Evolutionary conservation across 1,139 yeast genomes (phyloP).

Genomic region (Pichia sp.): DNA sequence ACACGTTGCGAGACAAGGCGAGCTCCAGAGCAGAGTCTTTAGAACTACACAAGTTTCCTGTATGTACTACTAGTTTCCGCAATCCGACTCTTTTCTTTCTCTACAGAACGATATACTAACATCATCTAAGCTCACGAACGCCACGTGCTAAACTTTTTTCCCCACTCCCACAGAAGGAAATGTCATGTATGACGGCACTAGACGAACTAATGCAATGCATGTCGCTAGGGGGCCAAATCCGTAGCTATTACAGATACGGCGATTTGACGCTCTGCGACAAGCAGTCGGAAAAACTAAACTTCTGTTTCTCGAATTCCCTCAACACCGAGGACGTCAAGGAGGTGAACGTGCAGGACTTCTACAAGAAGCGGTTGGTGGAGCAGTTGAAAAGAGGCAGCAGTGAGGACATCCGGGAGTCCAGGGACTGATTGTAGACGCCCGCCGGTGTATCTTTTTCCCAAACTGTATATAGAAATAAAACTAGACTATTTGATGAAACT

Average conservation of each 20-base stretch:
- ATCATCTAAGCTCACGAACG: slow-evolving; percentile 18
- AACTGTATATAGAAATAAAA: slow-evolving; percentile 3
- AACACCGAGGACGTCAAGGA: slow-evolving; percentile 46
- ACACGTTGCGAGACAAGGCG: slow-evolving; percentile 26
- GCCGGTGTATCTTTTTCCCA: background rate
- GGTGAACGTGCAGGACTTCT: slow-evolving; percentile 62
- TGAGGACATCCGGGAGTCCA: slow-evolving; percentile 75
- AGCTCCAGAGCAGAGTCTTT: slow-evolving; percentile 26
- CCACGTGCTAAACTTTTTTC: background rate
- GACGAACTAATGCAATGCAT: slow-evolving; percentile 84
- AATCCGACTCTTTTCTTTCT: background rate
- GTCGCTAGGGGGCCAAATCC: slow-evolving; percentile 83
- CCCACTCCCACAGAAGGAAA: slow-evolving; percentile 34
- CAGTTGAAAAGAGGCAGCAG: slow-evolving; percentile 64
- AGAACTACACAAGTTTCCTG: slow-evolving; percentile 29
- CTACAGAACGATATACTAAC: background rate
- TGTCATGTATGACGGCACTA: slow-evolving; percentile 76
- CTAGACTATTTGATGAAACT: background rate
- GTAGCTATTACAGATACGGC: slow-evolving; percentile 80
- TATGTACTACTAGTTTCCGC: slow-evolving; percentile 18
- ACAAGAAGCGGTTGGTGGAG: slow-evolving; percentile 57
- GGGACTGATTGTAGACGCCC: slow-evolving; percentile 25
- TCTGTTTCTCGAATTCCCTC: slow-evolving; percentile 63
- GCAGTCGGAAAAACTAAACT: slow-evolving; percentile 72
- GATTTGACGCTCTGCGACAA: slow-evolving; percentile 64